Evolutionary conservation across 208 protist species (phyloP).

Genomic region (Crithidia sp.): DNA sequence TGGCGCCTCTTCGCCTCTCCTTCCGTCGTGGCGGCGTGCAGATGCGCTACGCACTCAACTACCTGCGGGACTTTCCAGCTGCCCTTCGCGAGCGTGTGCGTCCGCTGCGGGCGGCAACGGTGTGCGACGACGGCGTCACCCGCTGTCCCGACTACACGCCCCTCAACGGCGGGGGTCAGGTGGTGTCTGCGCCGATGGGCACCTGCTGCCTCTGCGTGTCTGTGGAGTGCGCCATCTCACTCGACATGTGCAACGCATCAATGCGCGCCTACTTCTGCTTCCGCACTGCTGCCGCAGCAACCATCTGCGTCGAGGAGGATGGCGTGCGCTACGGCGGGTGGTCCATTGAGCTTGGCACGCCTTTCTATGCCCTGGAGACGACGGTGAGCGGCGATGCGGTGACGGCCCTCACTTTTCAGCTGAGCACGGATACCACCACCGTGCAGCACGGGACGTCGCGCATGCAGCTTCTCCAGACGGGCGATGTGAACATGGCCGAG

Average conservation of each 20-base stretch:
- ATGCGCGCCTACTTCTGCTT: conserved; percentile 50
- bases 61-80: conserved; percentile 54
- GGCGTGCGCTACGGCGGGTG: conserved; percentile 50
- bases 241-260: conserved; percentile 22
- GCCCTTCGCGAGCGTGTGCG: conserved; percentile 42
- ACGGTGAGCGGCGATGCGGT: conserved; percentile 24
- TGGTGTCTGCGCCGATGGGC: conserved; percentile 50
- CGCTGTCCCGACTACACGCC: conserved; percentile 44
- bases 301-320: conserved; percentile 24
- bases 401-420: conserved; percentile 20
- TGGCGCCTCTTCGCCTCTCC: conserved; percentile 39
- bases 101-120: conserved; percentile 24
- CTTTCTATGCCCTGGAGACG: conserved; percentile 46
- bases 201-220: conserved; percentile 59
- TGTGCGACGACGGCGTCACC: conserved; percentile 20
- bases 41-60: conserved; percentile 53
- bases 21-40: conserved; percentile 37
- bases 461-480: conserved; percentile 17
- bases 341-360: conserved; percentile 15
- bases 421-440: conserved; percentile 25
- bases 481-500: conserved; percentile 1
- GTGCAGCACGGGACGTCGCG: conserved; percentile 8
- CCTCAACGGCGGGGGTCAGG: conserved; percentile 1
- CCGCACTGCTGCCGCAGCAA: conserved; percentile 17
- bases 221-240: conserved; percentile 30